Percentiles rank a stretch among this genome's conserved stretches.
Evolutionary conservation across 768 basidiomycete genomes (phyloP).

Genomic region (Mycena olivaceomarginata): DNA sequence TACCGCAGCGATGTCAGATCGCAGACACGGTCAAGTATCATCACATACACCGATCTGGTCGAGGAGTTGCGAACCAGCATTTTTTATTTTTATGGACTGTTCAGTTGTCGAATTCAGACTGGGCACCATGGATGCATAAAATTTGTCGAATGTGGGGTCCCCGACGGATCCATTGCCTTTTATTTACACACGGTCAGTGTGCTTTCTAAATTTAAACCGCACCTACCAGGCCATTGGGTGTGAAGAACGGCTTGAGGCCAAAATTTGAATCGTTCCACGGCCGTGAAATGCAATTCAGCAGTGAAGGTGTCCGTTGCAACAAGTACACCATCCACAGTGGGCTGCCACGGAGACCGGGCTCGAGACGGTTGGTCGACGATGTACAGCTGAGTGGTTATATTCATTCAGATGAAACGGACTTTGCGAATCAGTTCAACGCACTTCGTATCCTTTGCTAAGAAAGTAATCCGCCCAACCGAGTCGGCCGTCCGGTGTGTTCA

Average conservation of each 20-base stretch:
- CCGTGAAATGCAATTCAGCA: constrained; percentile 58
- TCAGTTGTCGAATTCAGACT: constrained; percentile 46
- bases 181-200: not conserved
- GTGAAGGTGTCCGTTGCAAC: constrained; percentile 42
- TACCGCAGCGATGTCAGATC: constrained; percentile 26
- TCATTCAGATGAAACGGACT: not conserved
- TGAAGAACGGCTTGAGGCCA: constrained; percentile 59
- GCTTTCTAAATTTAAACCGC: not conserved
- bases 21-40: not conserved
- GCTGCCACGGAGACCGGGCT: constrained; percentile 60
- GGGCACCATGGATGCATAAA: constrained; percentile 55
- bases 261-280: constrained; percentile 51
- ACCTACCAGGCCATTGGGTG: constrained; percentile 30
- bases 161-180: constrained; percentile 52
- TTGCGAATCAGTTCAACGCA: constrained; percentile 39
- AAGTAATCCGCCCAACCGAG: constrained; percentile 77
- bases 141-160: constrained; percentile 56
- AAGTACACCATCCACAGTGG: constrained; percentile 52
- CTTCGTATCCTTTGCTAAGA: constrained; percentile 69
- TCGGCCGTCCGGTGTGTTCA: constrained; percentile 73
- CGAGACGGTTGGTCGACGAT: constrained; percentile 61
- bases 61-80: constrained; percentile 55
- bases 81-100: constrained; percentile 52
- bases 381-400: constrained; percentile 55
- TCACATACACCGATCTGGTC: constrained; percentile 60